Percentiles rank a stretch among this genome's conserved stretches.
Evolutionary conservation across 768 basidiomycete genomes (phyloP).

Genomic region (Tubosaeta brunneosetosa): DNA sequence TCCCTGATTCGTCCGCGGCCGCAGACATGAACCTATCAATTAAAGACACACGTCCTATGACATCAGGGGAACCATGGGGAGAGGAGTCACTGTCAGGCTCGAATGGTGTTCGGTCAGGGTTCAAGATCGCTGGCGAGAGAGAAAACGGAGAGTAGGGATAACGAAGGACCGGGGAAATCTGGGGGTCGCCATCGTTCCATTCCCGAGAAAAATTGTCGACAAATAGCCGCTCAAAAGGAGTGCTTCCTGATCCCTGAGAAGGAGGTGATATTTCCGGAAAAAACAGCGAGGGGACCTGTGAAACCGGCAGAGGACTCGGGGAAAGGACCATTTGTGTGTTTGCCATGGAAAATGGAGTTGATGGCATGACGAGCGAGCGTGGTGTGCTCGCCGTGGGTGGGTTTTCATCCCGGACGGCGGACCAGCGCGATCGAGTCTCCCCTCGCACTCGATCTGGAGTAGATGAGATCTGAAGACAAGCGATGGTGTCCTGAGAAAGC

Average conservation of each 20-base stretch:
- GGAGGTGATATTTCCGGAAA: slow-evolving; percentile 28
- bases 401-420: not conserved
- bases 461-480: slow-evolving; percentile 5
- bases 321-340: slow-evolving; percentile 20
- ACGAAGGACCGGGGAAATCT: slow-evolving; percentile 24
- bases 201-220: slow-evolving; percentile 13
- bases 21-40: slow-evolving; percentile 29
- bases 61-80: slow-evolving; percentile 7
- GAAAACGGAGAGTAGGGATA: not conserved
- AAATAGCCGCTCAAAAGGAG: slow-evolving; percentile 30
- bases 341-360: slow-evolving; percentile 9
- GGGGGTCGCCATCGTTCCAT: slow-evolving; percentile 14
- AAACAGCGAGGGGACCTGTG: slow-evolving; percentile 13
- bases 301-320: slow-evolving; percentile 24
- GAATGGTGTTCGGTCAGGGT: not conserved
- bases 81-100: not conserved
- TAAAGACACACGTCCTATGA: slow-evolving; percentile 18
- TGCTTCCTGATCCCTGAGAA: slow-evolving; percentile 20
- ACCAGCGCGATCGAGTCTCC: not conserved
- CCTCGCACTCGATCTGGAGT: slow-evolving; percentile 12
- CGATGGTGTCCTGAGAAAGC: not conserved
- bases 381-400: slow-evolving; percentile 2
- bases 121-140: slow-evolving; percentile 6
- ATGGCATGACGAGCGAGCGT: slow-evolving; percentile 7
- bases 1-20: slow-evolving; percentile 12